Evolutionary conservation across 2,329 filamentous ascomycete genomes (phyloP).

Genomic region (Podosphaera aphanis): DNA sequence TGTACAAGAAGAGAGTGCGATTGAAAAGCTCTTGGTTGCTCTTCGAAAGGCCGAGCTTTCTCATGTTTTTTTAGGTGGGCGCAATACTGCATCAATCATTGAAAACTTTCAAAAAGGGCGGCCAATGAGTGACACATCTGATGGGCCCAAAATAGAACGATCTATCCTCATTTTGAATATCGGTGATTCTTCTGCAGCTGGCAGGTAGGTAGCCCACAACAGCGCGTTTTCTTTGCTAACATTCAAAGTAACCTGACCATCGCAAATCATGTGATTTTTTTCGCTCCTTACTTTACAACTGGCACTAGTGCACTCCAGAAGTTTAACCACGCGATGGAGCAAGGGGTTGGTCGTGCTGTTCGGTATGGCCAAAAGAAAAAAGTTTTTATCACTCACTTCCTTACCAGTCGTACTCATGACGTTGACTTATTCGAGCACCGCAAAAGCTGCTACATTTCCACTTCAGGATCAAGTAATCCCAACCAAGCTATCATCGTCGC

Average conservation of each 20-base stretch:
- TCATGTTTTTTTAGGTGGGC: conserved; percentile 17
- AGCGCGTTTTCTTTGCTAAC: conserved; percentile 2
- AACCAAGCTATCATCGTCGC: not conserved
- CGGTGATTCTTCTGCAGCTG: conserved; percentile 31
- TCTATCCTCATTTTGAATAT: conserved; percentile 31
- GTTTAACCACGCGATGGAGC: conserved; percentile 34
- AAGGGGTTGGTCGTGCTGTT: conserved; percentile 36
- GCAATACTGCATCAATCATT: conserved; percentile 16
- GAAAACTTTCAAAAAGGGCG: conserved; percentile 19
- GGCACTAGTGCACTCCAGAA: conserved; percentile 21
- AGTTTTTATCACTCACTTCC: conserved; percentile 29
- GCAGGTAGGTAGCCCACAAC: conserved; percentile 24
- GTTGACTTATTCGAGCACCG: conserved; percentile 5
- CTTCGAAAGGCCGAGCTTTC: conserved; percentile 15
- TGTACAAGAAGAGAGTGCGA: conserved; percentile 25
- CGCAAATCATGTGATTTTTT: conserved; percentile 41
- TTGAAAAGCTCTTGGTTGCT: conserved; percentile 17
- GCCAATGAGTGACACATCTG: not conserved
- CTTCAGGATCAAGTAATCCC: not conserved
- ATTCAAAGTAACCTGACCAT: conserved; percentile 31
- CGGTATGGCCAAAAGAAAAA: conserved; percentile 32
- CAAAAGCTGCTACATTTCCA: not conserved
- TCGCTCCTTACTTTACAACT: conserved; percentile 26
- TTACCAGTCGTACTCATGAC: conserved; percentile 5
- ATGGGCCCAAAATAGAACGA: conserved; percentile 5